A percentile compares a stretch with the other conserved stretches of the same genome.
These are phyloP conservation scores for Nicotiana obtusifolia DNA, from an alignment of 257 asterid genomes.

Conservation along the genomic window DNA sequence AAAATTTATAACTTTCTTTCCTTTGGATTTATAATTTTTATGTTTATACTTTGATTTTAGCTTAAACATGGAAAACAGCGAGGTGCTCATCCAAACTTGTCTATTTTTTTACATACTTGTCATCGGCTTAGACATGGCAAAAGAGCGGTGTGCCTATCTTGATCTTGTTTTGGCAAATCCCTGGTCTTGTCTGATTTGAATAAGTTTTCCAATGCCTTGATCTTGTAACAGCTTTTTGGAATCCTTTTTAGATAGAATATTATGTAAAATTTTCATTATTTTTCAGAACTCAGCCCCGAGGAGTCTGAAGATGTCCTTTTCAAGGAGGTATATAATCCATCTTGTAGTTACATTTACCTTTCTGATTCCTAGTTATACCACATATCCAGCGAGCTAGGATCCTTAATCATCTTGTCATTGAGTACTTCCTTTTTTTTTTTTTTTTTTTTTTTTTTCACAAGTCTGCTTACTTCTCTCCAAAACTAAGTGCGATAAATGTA, in stretches of 20 bases:
- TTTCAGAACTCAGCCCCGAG: slow-evolving; percentile 86
- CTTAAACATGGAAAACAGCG: background rate
- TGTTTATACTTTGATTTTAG: background rate
- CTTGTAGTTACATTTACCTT: background rate
- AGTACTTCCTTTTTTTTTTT: background rate
- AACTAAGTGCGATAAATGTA: background rate
- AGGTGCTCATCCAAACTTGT: background rate
- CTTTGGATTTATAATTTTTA: background rate
- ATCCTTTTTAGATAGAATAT: background rate
- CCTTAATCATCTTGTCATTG: background rate
- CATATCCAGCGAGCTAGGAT: background rate
- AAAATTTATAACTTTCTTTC: background rate
- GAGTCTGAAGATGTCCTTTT: slow-evolving; percentile 97
- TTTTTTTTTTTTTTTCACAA: background rate
- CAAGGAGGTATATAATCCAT: slow-evolving; percentile 60
- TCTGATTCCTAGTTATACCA: background rate
- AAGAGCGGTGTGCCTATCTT: background rate
- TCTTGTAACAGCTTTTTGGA: slow-evolving; percentile 9
- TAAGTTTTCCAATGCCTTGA: background rate
- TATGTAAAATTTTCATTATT: background rate
- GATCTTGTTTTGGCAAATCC: background rate
- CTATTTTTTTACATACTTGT: background rate
- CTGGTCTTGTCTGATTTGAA: background rate
- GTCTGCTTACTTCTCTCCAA: background rate
- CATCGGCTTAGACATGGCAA: slow-evolving; percentile 2